phyloP scores from a whole-genome alignment of 2,329 filamentous ascomycete genomes.

The Calonectria multiphialidica region DNA sequence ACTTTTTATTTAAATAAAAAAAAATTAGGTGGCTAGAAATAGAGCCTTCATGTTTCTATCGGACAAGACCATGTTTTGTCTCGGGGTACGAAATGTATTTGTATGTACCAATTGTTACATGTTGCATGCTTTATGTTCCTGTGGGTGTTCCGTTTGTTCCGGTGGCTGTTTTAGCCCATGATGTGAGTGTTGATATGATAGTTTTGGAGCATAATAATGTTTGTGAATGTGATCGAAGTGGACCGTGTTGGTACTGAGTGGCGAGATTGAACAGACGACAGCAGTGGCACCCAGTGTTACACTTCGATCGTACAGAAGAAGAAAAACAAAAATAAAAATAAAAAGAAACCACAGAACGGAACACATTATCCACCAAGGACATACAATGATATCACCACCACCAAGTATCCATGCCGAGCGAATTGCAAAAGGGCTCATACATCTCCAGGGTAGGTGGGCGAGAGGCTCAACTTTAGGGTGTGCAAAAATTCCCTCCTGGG shows the following conservation, averaged over 20 bases:
- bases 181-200: background rate
- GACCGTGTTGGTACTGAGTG: background rate
- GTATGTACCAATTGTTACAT: background rate
- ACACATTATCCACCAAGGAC: too few relatives aligned
- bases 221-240: background rate
- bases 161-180: background rate
- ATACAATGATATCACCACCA: too few relatives aligned
- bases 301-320: background rate
- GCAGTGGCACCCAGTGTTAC: background rate
- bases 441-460: background rate
- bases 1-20: background rate
- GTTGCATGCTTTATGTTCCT: background rate
- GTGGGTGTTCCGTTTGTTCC: background rate
- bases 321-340: background rate
- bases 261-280: background rate
- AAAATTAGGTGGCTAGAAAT: background rate
- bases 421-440: background rate
- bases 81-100: background rate
- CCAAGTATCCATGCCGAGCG: too few relatives aligned
- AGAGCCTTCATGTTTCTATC: slow-evolving; percentile 16
- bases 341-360: background rate
- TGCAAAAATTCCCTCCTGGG: background rate
- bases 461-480: background rate
- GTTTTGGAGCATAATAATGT: background rate
- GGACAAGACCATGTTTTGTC: background rate